Evolutionary conservation across 352 stramenopile species (phyloP), one percentile per base, ranked within the genome.

Genomic region (Halophytophthora polymorphica): DNA sequence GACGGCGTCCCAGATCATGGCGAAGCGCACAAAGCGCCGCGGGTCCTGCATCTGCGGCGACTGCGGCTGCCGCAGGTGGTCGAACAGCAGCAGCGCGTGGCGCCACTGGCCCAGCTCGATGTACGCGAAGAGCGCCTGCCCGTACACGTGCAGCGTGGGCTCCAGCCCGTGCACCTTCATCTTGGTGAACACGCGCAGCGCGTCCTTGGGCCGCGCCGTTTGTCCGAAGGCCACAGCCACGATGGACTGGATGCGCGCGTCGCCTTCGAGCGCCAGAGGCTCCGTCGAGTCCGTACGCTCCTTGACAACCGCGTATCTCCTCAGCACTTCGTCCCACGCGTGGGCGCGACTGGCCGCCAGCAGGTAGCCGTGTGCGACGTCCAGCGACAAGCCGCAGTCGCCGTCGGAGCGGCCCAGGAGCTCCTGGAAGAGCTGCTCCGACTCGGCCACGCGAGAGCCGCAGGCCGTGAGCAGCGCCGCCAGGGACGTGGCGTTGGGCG

Each of bases 81-180:
- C 77, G 51, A 90, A 88, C 19, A 90, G 54, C 71, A 90, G 69
- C 42, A 90, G 50, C 33, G 80, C 69, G 62, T 88, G 71, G 11
- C 74, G 68, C 80, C 77, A 88, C 52, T 88, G 71, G 43, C 60
- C 71, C 49, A 76, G 66, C 14, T 62, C 58, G 19, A 86, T 80
- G 56, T 90, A 90, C 18, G 80, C 77, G 46, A 72, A 66, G 69
- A 90, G 67, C 12, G 80, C 80, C 45, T 86, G 75, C 2, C 73
- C 77, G 49, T 90, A 88, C 15, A 88, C 77, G 50, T 86, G 71
- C 17, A 88, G 38, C 56, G 83, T 88, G 4, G 77, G 77, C 41
- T 72, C 55, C 57, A 90, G 53, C 1, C 77, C 80, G 21, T 76
- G 64, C 43, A 90, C 61, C 39, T 90, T 90, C 80, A 90, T 90